phyloP scores from a whole-genome alignment of 345 rosid species.

The Brassica napus region DNA sequence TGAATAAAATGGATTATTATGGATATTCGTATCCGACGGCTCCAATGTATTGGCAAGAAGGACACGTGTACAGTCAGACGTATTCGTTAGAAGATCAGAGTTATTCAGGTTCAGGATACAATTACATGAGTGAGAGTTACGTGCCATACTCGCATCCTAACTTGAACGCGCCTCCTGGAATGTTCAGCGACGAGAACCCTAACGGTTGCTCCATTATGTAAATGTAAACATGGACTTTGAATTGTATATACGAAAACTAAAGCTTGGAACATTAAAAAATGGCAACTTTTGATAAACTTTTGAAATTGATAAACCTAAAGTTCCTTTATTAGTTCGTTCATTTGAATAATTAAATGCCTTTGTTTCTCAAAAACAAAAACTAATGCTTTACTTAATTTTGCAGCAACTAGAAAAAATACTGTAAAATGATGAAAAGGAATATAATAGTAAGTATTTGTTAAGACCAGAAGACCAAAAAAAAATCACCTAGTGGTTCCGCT shows the following conservation, averaged over 20 bases:
- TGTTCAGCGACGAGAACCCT: slow-evolving; percentile 46
- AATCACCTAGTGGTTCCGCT: no score
- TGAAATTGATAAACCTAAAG: slow-evolving; percentile 4
- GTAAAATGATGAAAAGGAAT: no score
- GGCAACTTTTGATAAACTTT: slow-evolving; percentile 16
- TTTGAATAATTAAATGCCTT: slow-evolving; percentile 4
- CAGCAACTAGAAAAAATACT: no score
- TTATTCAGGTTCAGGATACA: slow-evolving; percentile 39
- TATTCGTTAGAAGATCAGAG: slow-evolving; percentile 25
- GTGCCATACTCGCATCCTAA: slow-evolving; percentile 37
- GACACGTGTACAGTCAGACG: slow-evolving; percentile 39
- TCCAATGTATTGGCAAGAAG: slow-evolving; percentile 54
- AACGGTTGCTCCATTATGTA: slow-evolving; percentile 40
- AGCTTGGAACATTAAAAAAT: slow-evolving; percentile 1
- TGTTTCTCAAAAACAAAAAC: no score
- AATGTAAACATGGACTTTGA: neutral
- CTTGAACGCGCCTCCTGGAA: slow-evolving; percentile 36
- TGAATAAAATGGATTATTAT: slow-evolving; percentile 55
- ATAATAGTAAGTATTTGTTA: no score
- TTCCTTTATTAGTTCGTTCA: slow-evolving; percentile 19
- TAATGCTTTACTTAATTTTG: no score
- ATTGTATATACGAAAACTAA: neutral
- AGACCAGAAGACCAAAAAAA: no score
- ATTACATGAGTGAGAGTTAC: slow-evolving; percentile 35
- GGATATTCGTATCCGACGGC: slow-evolving; percentile 43